Conservation (phyloP, 1,284 basidiomycete genomes). For the Amylostereum areolatum region DNA sequence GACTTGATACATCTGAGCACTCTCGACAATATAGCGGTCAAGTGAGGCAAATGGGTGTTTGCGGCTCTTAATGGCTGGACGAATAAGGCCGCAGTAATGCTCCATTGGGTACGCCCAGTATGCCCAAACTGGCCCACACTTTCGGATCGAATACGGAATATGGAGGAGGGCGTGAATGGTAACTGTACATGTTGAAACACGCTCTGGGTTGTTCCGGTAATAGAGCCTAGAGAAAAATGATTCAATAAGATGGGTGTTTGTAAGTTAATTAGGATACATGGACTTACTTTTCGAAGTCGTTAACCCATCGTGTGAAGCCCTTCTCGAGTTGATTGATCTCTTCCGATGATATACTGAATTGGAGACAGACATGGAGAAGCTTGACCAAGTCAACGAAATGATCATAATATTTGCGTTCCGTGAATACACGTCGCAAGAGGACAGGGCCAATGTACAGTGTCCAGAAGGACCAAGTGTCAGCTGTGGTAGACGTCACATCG, state of each 20-base stretch:
- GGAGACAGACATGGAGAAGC: slow-evolving; percentile 32
- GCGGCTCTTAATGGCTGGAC: slow-evolving; percentile 17
- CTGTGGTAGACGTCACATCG: slow-evolving; percentile 20
- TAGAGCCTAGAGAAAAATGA: too few species aligned
- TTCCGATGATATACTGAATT: slow-evolving; percentile 29
- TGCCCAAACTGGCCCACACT: slow-evolving; percentile 32
- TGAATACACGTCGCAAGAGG: slow-evolving; percentile 26
- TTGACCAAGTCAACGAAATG: slow-evolving; percentile 37
- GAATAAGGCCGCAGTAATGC: slow-evolving; percentile 19
- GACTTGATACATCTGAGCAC: slow-evolving; percentile 18
- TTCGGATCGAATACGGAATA: slow-evolving; percentile 26
- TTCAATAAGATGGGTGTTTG: not conserved
- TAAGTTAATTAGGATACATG: not conserved
- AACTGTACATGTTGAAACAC: slow-evolving; percentile 29
- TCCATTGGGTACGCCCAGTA: slow-evolving; percentile 39
- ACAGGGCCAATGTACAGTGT: slow-evolving; percentile 32
- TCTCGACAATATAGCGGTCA: slow-evolving; percentile 16
- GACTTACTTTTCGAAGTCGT: slow-evolving; percentile 34
- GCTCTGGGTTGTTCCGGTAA: slow-evolving; percentile 26
- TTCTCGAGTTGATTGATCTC: slow-evolving; percentile 27
- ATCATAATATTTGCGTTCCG: slow-evolving; percentile 27
- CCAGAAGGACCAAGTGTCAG: slow-evolving; percentile 33
- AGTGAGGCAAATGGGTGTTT: slow-evolving; percentile 21
- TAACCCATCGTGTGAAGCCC: slow-evolving; percentile 35
- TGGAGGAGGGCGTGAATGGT: slow-evolving; percentile 37